Evolutionary conservation across 2,329 filamentous ascomycete genomes (phyloP).

Genomic region (Penicillium sp.): DNA sequence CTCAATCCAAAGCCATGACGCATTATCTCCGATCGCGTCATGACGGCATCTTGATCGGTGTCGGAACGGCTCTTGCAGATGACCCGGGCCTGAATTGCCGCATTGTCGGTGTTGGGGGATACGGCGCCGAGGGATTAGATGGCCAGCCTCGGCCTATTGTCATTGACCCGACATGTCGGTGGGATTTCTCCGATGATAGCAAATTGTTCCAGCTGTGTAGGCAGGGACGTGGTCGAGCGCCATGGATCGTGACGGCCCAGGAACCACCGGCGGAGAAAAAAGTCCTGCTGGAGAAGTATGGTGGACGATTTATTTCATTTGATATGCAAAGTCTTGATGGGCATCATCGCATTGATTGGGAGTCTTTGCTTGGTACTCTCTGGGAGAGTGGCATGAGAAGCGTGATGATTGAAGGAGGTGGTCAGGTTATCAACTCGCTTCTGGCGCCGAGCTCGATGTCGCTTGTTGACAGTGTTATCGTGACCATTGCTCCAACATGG

Average conservation of each 20-base stretch:
- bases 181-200: slow-evolving; percentile 54
- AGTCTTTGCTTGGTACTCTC: slow-evolving; percentile 53
- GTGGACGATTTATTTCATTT: slow-evolving; percentile 30
- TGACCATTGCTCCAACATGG: slow-evolving; percentile 86
- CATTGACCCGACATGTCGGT: slow-evolving; percentile 68
- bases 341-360: slow-evolving; percentile 49
- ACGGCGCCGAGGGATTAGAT: slow-evolving; percentile 44
- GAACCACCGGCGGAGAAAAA: slow-evolving; percentile 13
- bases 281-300: slow-evolving; percentile 24
- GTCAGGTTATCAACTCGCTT: slow-evolving; percentile 70
- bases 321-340: slow-evolving; percentile 13
- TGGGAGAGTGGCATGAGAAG: slow-evolving; percentile 57
- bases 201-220: slow-evolving; percentile 61
- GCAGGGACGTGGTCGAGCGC: slow-evolving; percentile 60
- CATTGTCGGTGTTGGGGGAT: slow-evolving; percentile 53
- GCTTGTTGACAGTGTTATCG: slow-evolving; percentile 67
- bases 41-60: slow-evolving; percentile 78
- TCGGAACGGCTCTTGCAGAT: slow-evolving; percentile 76
- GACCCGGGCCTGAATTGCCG: slow-evolving; percentile 82
- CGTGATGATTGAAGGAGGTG: slow-evolving; percentile 89
- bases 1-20: slow-evolving; percentile 84
- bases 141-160: slow-evolving; percentile 72
- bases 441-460: slow-evolving; percentile 52
- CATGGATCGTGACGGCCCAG: slow-evolving; percentile 56
- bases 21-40: slow-evolving; percentile 83